phyloP scores from a whole-genome alignment of 2,329 filamentous ascomycete species.

The Trichophyton schoenleinii region DNA sequence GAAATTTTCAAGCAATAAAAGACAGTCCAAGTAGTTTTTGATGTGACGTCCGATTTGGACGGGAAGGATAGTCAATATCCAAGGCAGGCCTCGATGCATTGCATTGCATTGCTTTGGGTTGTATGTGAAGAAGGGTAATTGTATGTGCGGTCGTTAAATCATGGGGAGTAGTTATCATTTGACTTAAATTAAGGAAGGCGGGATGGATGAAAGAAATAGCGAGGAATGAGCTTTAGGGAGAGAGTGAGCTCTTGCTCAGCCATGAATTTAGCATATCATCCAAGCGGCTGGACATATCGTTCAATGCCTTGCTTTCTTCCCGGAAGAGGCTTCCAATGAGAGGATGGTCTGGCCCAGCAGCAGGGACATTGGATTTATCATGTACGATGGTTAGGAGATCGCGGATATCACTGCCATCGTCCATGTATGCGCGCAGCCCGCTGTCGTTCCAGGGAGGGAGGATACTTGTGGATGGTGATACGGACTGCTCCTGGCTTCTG shows the following conservation, averaged over 20 bases:
- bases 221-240: not conserved
- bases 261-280: constrained; percentile 78
- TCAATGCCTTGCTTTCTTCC: constrained; percentile 73
- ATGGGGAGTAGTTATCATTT: not conserved
- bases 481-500: not conserved
- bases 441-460: constrained; percentile 70
- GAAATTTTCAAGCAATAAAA: not conserved
- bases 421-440: constrained; percentile 76
- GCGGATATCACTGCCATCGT: constrained; percentile 75
- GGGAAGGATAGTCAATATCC: not conserved
- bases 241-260: constrained; percentile 40
- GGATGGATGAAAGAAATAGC: not conserved
- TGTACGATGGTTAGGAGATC: constrained; percentile 87
- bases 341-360: constrained; percentile 73
- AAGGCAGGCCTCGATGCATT: not conserved
- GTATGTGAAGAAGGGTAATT: not conserved
- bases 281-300: constrained; percentile 78
- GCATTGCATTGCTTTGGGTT: not conserved
- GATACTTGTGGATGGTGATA: constrained; percentile 15
- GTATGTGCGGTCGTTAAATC: not conserved
- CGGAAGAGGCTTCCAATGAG: constrained; percentile 68
- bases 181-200: not conserved
- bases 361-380: constrained; percentile 72
- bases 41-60: not conserved
- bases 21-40: not conserved